A percentile compares a stretch with the other conserved stretches of the same genome.
These are phyloP conservation scores for Pseudocercospora cruenta DNA, from an alignment of 2,329 filamentous ascomycete species.

Conservation along the genomic window DNA sequence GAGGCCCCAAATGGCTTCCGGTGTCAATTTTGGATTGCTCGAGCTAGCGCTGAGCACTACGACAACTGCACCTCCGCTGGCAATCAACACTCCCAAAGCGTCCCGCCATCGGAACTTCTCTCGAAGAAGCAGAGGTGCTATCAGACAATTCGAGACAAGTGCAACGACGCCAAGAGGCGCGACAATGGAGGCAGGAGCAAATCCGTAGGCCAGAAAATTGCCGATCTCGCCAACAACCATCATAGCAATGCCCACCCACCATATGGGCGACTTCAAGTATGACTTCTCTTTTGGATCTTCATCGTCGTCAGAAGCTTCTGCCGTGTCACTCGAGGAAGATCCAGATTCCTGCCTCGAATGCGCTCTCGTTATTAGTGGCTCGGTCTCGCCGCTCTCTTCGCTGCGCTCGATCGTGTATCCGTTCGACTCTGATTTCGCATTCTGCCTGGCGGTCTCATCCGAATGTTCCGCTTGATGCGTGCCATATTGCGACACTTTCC, in stretches of 20 bases:
- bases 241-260: constrained; percentile 92
- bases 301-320: constrained; percentile 43
- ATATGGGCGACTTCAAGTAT: constrained; percentile 89
- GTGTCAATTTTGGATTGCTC: constrained; percentile 87
- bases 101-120: constrained; percentile 85
- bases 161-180: constrained; percentile 97
- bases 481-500: constrained; percentile 49
- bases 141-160: constrained; percentile 93
- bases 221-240: constrained; percentile 93
- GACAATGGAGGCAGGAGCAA: constrained; percentile 95
- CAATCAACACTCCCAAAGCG: constrained; percentile 83
- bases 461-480: constrained; percentile 43
- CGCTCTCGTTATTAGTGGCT: constrained; percentile 57
- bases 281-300: constrained; percentile 59
- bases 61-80: constrained; percentile 83
- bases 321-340: constrained; percentile 44
- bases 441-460: constrained; percentile 36
- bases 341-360: constrained; percentile 47
- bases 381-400: constrained; percentile 49
- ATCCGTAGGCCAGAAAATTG: constrained; percentile 96
- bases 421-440: constrained; percentile 25
- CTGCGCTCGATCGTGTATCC: constrained; percentile 38
- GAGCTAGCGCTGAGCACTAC: constrained; percentile 90
- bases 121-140: constrained; percentile 91
- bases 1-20: constrained; percentile 84